Conservation (phyloP, 169 alveolate genomes). For the Pseudocohnilembus persalinus region DNA sequence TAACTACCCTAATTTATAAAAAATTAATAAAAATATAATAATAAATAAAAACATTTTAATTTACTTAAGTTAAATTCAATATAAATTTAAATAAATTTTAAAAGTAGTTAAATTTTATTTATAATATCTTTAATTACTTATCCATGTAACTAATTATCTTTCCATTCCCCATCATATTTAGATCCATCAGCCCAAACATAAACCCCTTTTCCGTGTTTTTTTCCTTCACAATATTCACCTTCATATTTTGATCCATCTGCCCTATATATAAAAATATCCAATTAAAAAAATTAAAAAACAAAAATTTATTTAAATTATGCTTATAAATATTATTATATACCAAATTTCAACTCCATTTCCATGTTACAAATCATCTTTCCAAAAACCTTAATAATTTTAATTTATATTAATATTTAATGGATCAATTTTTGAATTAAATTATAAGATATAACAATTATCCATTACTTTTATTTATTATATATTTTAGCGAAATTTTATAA, state of each 20-base stretch:
- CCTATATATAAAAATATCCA: too few species aligned
- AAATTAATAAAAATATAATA: background rate
- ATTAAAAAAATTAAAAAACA: constrained; percentile 1
- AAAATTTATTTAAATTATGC: background rate
- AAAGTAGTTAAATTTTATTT: background rate
- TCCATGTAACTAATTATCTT: constrained; percentile 54
- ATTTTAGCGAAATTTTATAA: background rate
- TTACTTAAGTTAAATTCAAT: background rate
- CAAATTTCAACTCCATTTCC: constrained; percentile 52
- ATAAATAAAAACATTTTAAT: background rate
- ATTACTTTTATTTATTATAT: too few species aligned
- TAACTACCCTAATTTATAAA: constrained; percentile 6
- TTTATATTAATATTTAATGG: background rate
- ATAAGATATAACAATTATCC: too few species aligned
- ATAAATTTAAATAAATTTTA: background rate
- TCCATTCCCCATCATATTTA: constrained; percentile 68
- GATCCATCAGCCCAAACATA: constrained; percentile 61
- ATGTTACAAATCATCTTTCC: constrained; percentile 57
- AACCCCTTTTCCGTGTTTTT: constrained; percentile 61
- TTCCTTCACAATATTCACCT: constrained; percentile 64
- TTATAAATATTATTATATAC: background rate
- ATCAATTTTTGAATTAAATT: too few species aligned
- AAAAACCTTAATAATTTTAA: constrained; percentile 26
- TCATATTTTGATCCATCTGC: constrained; percentile 76
- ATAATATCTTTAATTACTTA: constrained; percentile 22